Evolutionary conservation across 352 stramenopile genomes (phyloP), one percentile per base, ranked within the genome.

Genomic region (Phytophthora ohioensis): DNA sequence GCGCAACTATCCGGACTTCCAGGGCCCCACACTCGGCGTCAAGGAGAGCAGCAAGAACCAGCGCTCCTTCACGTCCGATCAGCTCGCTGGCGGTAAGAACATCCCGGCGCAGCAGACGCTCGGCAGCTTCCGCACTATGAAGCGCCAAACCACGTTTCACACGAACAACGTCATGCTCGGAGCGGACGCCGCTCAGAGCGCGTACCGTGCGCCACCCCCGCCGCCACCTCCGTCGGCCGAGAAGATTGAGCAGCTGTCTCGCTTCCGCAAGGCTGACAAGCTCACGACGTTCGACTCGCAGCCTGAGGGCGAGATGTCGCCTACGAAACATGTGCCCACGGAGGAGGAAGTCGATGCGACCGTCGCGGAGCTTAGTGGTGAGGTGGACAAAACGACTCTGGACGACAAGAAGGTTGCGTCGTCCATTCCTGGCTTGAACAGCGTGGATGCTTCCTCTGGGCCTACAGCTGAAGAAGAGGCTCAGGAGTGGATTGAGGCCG

Each of bases 1-100:
- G 65, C 88, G 89, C 57, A 87, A 87, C 57, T 91, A 90, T 51
- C 79, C 84, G 4, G 60, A 90, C 21, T 96, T 92, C 52, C 65
- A 81, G 36, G 89, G 89, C 5, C 89, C 89, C 3, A 90, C 81
- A 51, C 81, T 96, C 3, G 88, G 88, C 17, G 88, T 96, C 7
- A 94, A 93, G 71, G 88, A 96, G 53, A 78, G 84, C n/a, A 76
- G 65, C 48, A 91, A 91, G 67, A 96, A 96, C 62, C 80, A 86
- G 54, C 85, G 88, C 39, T 68, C 78, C 17, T 96, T 93, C 69
- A 86, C 85, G 3, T 67, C 82, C 8, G 80, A 92, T 48, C 81
- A 96, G 63, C 76, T 96, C 7, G 76, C 79, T 11, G 78, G 84
- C 39, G 88, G 84, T 13, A 79, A 75, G 51, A 88, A 87, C 57